A percentile compares a stretch with the other conserved stretches of the same genome.
Evolutionary conservation across 495 filamentous ascomycete genomes (phyloP).

Genomic region (Acidiella bohemica): DNA sequence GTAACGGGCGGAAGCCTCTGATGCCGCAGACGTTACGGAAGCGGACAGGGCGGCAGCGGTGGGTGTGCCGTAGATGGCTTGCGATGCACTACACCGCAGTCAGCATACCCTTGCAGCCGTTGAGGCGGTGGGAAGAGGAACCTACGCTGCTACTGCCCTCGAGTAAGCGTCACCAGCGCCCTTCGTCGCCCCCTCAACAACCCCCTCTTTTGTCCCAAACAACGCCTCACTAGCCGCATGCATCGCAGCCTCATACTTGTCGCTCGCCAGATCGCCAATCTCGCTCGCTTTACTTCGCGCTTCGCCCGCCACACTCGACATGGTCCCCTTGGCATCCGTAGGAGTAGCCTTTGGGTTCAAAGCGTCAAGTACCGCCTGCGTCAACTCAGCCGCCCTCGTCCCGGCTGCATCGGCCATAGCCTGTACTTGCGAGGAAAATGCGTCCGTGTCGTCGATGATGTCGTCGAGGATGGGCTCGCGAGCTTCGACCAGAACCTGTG

Average conservation of each 20-base stretch:
- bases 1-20: conserved; percentile 46
- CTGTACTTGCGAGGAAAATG: conserved; percentile 38
- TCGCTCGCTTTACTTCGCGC: conserved; percentile 14
- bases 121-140: conserved; percentile 2
- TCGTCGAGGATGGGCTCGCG: conserved; percentile 42
- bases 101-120: not conserved
- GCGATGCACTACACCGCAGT: conserved; percentile 36
- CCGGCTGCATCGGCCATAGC: conserved; percentile 38
- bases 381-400: conserved; percentile 39
- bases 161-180: conserved; percentile 42
- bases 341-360: conserved; percentile 24
- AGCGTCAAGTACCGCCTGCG: conserved; percentile 41
- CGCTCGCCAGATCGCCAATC: conserved; percentile 38
- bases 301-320: conserved; percentile 33
- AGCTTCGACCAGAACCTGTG: conserved; percentile 37
- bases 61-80: conserved; percentile 49
- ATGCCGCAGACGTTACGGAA: conserved; percentile 4
- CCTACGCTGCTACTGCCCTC: conserved; percentile 49
- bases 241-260: conserved; percentile 44
- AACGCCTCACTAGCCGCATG: conserved; percentile 43
- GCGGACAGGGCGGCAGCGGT: conserved; percentile 17
- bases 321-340: conserved; percentile 33
- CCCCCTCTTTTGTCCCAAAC: conserved; percentile 38
- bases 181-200: conserved; percentile 37
- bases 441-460: conserved; percentile 37